phyloP scores from a whole-genome alignment of 148 eudicot species.

The Limonium bicolor region DNA sequence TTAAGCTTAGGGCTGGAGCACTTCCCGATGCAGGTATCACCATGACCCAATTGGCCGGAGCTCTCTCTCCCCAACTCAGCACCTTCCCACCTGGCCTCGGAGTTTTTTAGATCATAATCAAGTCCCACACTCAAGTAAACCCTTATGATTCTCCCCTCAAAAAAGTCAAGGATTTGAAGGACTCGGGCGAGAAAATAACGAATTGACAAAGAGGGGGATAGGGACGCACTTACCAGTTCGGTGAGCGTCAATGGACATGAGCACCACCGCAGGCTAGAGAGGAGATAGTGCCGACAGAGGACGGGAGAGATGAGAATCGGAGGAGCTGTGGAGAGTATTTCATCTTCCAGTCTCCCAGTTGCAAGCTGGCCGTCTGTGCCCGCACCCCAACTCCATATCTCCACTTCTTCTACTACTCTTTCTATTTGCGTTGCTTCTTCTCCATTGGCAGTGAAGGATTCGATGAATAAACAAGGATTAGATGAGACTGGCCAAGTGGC shows the following conservation, averaged over 20 bases:
- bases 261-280: constrained; percentile 86
- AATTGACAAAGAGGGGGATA: constrained; percentile 28
- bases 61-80: constrained; percentile 80
- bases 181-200: neutral
- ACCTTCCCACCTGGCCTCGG: constrained; percentile 69
- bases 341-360: constrained; percentile 44
- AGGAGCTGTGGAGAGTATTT: constrained; percentile 43
- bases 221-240: too few species aligned
- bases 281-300: constrained; percentile 23
- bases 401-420: constrained; percentile 7
- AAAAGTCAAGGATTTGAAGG: neutral
- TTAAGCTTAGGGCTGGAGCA: constrained; percentile 29
- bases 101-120: too few species aligned
- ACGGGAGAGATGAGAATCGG: constrained; percentile 17
- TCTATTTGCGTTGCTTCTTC: constrained; percentile 20
- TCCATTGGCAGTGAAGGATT: too few species aligned
- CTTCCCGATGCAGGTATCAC: constrained; percentile 34
- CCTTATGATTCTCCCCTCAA: neutral
- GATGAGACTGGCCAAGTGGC: too few species aligned
- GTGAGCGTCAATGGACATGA: constrained; percentile 79
- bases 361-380: constrained; percentile 90
- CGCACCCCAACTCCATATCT: constrained; percentile 94
- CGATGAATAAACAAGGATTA: too few species aligned
- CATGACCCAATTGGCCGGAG: constrained; percentile 90
- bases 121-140: constrained; percentile 5